Evolutionary conservation across 176 grass and related monocot species (phyloP).

Genomic region (Lolium multiflorum): DNA sequence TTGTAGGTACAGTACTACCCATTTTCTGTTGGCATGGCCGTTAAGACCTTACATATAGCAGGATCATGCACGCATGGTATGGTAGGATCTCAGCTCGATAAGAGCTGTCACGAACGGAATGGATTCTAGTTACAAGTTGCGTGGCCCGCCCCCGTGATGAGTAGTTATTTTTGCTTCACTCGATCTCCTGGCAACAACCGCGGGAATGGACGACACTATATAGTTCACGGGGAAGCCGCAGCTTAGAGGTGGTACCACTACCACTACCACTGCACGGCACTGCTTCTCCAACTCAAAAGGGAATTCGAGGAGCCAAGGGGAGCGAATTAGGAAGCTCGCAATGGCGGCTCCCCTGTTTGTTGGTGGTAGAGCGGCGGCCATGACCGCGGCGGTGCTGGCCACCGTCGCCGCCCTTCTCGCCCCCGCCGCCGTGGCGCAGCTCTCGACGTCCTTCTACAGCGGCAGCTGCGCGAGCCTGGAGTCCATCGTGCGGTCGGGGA

Average conservation of each 20-base stretch:
- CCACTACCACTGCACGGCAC: not conserved
- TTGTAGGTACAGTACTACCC: not conserved
- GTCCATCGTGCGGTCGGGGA: slow-evolving; percentile 6
- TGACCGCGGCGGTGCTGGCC: slow-evolving; percentile 23
- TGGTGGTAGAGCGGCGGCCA: not conserved
- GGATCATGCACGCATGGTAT: not conserved
- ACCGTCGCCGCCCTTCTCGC: not conserved
- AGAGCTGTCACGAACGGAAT: slow-evolving; percentile 21
- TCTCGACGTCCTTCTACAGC: slow-evolving; percentile 12
- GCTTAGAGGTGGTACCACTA: slow-evolving; percentile 5
- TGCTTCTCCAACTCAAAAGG: slow-evolving; percentile 7
- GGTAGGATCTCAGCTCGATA: not conserved
- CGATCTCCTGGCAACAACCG: slow-evolving; percentile 21
- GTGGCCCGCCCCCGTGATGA: not conserved
- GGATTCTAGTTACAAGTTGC: not conserved
- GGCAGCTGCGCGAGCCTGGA: slow-evolving; percentile 23
- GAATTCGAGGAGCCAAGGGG: not conserved
- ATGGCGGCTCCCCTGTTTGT: slow-evolving; percentile 8
- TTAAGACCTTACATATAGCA: not conserved
- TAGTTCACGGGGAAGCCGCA: slow-evolving; percentile 27
- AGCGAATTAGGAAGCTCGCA: not conserved
- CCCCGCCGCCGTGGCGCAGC: slow-evolving; percentile 6
- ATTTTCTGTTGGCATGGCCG: slow-evolving; percentile 10
- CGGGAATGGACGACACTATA: slow-evolving; percentile 30
- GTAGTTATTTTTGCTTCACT: not conserved